Percentiles rank a stretch among this genome's conserved stretches.
Conservation (phyloP, 75 land plant genomes). For the Selaginella tamariscina region DNA sequence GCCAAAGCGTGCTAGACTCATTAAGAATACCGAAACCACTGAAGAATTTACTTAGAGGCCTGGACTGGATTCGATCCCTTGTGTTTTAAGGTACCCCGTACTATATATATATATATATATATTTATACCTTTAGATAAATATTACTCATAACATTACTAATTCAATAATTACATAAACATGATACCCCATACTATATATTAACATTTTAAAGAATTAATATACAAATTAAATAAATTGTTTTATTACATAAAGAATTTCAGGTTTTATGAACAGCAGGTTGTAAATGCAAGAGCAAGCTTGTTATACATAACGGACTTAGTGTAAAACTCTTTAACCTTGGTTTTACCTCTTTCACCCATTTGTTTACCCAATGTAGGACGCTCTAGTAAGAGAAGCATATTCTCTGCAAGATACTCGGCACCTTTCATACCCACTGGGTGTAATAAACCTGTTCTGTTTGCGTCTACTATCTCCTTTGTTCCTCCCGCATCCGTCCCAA, state of each 20-base stretch:
- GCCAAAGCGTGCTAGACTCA: slow-evolving; percentile 22
- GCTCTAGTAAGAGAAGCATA: slow-evolving; percentile 37
- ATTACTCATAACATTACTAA: too few species aligned
- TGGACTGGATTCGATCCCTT: slow-evolving; percentile 29
- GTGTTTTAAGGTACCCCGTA: too few species aligned
- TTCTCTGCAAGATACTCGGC: slow-evolving; percentile 46
- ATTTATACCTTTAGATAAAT: too few species aligned
- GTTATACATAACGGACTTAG: slow-evolving; percentile 71
- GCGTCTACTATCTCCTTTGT: slow-evolving; percentile 70
- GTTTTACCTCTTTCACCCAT: slow-evolving; percentile 68
- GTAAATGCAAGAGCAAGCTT: slow-evolving; percentile 35
- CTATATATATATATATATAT: too few species aligned
- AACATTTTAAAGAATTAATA: too few species aligned
- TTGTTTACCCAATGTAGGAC: slow-evolving; percentile 34
- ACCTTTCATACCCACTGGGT: slow-evolving; percentile 66
- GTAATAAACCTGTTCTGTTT: slow-evolving; percentile 68
- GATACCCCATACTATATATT: too few species aligned
- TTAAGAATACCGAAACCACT: slow-evolving; percentile 27
- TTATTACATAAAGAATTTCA: too few species aligned
- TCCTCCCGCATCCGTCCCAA: slow-evolving; percentile 91
- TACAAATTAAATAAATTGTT: too few species aligned
- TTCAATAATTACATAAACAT: too few species aligned
- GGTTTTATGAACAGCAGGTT: too few species aligned
- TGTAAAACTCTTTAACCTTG: slow-evolving; percentile 47
- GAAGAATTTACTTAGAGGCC: slow-evolving; percentile 28